Percentiles rank a stretch among this genome's conserved stretches.
phyloP scores from a whole-genome alignment of 768 basidiomycete genomes.

The Clitopilus hobsonii region DNA sequence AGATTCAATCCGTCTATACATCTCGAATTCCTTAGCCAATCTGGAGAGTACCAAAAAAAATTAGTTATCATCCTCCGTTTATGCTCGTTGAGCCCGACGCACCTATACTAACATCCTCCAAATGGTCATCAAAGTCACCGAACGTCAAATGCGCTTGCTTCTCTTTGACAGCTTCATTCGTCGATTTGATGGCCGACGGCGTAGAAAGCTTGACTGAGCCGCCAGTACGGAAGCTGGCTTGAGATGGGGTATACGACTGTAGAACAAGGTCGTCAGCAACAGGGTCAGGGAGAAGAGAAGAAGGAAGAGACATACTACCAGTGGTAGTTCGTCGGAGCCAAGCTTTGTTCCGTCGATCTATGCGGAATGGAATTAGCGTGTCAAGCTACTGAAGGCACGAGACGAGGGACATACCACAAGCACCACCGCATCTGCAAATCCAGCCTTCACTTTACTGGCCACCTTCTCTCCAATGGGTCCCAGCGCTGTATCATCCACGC shows the following conservation, averaged over 20 bases:
- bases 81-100: constrained; percentile 6
- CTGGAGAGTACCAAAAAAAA: constrained; percentile 19
- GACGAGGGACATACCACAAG: constrained; percentile 51
- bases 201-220: constrained; percentile 38
- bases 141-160: constrained; percentile 51
- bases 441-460: constrained; percentile 45
- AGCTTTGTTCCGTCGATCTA: constrained; percentile 62
- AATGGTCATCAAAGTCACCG: constrained; percentile 80
- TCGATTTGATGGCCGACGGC: constrained; percentile 38
- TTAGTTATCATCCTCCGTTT: constrained; percentile 10
- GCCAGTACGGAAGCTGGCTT: constrained; percentile 32
- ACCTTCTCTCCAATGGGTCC: constrained; percentile 66
- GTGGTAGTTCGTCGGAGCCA: constrained; percentile 44
- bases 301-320: constrained; percentile 45
- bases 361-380: constrained; percentile 5
- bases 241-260: constrained; percentile 48
- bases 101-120: constrained; percentile 68
- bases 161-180: constrained; percentile 25
- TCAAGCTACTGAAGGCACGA: neutral
- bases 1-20: constrained; percentile 13
- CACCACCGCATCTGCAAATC: constrained; percentile 59
- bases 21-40: constrained; percentile 39
- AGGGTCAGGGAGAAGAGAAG: neutral
- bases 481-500: constrained; percentile 54
- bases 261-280: neutral